Base-by-base conservation (phyloP, 2,329 filamentous ascomycete genomes). In the Pestalotiopsis fici region DNA sequence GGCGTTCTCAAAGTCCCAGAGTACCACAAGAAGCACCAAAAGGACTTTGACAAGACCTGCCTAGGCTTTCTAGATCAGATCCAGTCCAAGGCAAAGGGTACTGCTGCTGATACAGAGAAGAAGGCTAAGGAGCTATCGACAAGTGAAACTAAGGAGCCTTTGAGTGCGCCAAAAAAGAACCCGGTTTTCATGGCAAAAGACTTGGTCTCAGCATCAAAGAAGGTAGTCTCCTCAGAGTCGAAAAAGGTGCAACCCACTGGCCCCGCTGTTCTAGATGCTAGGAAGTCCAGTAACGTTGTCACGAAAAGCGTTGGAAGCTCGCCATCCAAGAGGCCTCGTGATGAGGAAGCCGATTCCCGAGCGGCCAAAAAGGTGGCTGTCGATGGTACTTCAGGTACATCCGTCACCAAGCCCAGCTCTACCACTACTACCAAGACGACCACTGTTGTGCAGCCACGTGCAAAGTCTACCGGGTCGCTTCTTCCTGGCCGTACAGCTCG, bases 1-100 rank as follows among this genome's bases (percentile, higher is more conserved):
- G 87, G 90, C 70, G 89, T 87, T 68, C 86, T 89, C 54, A 92
- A 92, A 73, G 87, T 94, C 66, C 86, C 88, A 67, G 88, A 87
- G 65, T 86, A 92, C 18, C 84, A 89, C 54, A 88, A 88, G 69
- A 89, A 88, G 73, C 90, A 88, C 28, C 90, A 92, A 73, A 90
- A 90, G 72, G 84, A 84, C 4, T 80, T 90, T 59, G 87, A 91
- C 4, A 83, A 85, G 43, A 84, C 90, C 35, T 82, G 82, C n/a
- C 76, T 83, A 62, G 82, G 76, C 66, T 85, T 83, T 66, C 79
- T 83, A 1, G 80, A 84, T 23, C 37, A 70, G 68, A 82, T 83
- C 35, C 72, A 74, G 31, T 70, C 72, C 4, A 77, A 77, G 50
- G 59, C 72, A 18, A 70, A 67, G 25, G 74, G 66, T 43, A 62